Conservation (phyloP, 2,329 filamentous ascomycete genomes). For the Drechslerella dactyloides region DNA sequence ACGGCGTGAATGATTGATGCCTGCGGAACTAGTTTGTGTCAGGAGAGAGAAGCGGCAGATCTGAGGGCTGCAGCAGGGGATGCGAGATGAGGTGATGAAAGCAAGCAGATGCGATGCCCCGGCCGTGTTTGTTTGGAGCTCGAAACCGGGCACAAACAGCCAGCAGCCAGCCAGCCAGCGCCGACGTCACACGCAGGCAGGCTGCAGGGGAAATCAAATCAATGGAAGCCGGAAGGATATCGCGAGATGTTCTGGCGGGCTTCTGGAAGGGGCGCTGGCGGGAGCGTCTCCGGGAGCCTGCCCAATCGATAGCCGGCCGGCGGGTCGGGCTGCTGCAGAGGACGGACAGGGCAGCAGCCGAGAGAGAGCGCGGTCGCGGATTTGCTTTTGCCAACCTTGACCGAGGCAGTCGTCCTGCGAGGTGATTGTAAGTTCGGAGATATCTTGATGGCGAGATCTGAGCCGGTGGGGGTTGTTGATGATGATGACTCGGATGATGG, state of each 20-base stretch:
- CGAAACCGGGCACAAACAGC: slow-evolving; percentile 3
- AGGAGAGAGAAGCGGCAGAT: background rate
- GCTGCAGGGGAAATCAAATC: background rate
- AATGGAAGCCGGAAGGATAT: background rate
- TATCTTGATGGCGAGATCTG: background rate
- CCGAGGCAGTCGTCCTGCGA: background rate
- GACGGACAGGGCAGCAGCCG: background rate
- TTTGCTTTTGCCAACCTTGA: slow-evolving; percentile 1
- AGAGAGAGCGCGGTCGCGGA: background rate
- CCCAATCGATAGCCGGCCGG: background rate
- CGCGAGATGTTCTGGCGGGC: background rate
- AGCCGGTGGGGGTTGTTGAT: background rate
- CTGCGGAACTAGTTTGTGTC: background rate
- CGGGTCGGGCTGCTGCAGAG: background rate
- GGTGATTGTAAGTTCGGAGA: background rate
- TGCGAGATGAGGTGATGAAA: slow-evolving; percentile 7
- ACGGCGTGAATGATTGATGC: too few species aligned
- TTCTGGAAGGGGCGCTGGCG: background rate
- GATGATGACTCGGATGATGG: background rate
- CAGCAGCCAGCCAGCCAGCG: background rate
- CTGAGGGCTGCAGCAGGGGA: background rate
- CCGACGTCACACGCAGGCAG: slow-evolving; percentile 4
- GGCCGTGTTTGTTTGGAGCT: slow-evolving; percentile 1
- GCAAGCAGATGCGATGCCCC: background rate
- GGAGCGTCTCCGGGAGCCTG: background rate